Evolutionary conservation across 306 rosid genomes (phyloP), one percentile per base, ranked within the genome.

Genomic region (Ormosia emarginata): DNA sequence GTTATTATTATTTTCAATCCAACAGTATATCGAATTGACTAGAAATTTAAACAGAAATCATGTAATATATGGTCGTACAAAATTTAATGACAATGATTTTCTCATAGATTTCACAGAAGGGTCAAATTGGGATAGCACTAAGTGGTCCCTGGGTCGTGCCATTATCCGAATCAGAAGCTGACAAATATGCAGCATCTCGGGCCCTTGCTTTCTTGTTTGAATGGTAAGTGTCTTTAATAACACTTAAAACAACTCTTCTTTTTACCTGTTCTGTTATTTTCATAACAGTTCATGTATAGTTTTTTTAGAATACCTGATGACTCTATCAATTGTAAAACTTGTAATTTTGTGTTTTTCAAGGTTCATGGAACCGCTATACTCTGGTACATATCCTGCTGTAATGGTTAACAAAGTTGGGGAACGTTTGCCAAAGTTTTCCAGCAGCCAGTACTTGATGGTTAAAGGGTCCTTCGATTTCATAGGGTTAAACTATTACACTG

Each of bases 401-500:
- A 87, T 91, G 87, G 81, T 85, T 67, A 49, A 67, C 50, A 62
- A 59, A 4, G 88, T 83, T 4, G 89, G 89, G 67, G 57, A 47
- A 0, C 89, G 93, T 67, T 81, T 89, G 79, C 91, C 95, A 0
- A 75, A 67, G 79, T 92, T 91, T 81, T 74, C 90, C 0, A 53
- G 52, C 64, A 82, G 85, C 9, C 70, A 91, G 55, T 86, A 77
- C 57, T 44, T 75, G 29, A 74, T 81, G 82, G 75, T 91, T 17
- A 87, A 85, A 18, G 86, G 90, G 33, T 89, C 97, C 24, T 85
- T 80, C 9, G 94, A 92, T 81, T 92, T 92, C 49, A 36, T 92
- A 18, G 97, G 97, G 70, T 15, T 91, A 59, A 91, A 91, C 74
- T 91, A 91, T 68, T 91, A 91, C 83, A 82, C 89, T 34, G 29